These are phyloP conservation scores for Podospora comata DNA, from an alignment of 495 filamentous ascomycete genomes.

Conservation along the genomic window DNA sequence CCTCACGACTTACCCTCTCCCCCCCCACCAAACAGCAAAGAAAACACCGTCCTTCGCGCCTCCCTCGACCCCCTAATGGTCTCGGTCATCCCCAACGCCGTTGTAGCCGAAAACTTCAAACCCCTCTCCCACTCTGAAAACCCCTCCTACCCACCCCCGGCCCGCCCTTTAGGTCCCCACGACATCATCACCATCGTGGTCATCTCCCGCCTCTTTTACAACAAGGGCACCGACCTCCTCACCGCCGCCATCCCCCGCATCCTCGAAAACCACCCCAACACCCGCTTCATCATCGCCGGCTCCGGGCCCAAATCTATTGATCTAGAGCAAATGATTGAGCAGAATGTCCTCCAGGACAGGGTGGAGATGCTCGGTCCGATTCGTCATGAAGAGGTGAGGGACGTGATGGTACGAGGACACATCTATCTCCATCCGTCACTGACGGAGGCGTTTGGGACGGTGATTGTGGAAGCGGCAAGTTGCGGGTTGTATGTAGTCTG, in stretches of 20 bases:
- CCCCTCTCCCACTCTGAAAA: conserved; percentile 48
- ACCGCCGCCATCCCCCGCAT: conserved; percentile 94
- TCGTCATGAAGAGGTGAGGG: conserved; percentile 91
- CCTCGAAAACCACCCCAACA: conserved; percentile 80
- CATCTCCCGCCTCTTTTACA: conserved; percentile 96
- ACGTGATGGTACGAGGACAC: conserved; percentile 97
- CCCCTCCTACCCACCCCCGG: conserved; percentile 30
- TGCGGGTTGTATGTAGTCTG: conserved; percentile 96
- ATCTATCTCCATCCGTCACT: conserved; percentile 94
- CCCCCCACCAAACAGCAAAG: conserved; percentile 66
- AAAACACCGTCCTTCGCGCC: conserved; percentile 94
- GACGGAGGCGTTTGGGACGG: conserved; percentile 96
- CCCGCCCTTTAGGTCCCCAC: conserved; percentile 63
- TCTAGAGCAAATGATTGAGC: conserved; percentile 94
- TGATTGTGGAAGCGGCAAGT: conserved; percentile 93
- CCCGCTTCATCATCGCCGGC: conserved; percentile 94
- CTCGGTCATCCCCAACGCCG: conserved; percentile 94
- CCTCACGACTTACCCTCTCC: conserved; percentile 15
- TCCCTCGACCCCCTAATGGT: conserved; percentile 95
- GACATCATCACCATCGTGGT: conserved; percentile 95
- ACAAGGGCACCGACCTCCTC: conserved; percentile 94
- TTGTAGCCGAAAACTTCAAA: conserved; percentile 92
- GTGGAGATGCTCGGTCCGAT: conserved; percentile 89
- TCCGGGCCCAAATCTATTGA: conserved; percentile 96
- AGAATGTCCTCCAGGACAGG: conserved; percentile 89